A percentile compares a stretch with the other conserved stretches of the same genome.
Conservation (phyloP, 2,329 filamentous ascomycete species). For the Pestalotiopsis sp. region DNA sequence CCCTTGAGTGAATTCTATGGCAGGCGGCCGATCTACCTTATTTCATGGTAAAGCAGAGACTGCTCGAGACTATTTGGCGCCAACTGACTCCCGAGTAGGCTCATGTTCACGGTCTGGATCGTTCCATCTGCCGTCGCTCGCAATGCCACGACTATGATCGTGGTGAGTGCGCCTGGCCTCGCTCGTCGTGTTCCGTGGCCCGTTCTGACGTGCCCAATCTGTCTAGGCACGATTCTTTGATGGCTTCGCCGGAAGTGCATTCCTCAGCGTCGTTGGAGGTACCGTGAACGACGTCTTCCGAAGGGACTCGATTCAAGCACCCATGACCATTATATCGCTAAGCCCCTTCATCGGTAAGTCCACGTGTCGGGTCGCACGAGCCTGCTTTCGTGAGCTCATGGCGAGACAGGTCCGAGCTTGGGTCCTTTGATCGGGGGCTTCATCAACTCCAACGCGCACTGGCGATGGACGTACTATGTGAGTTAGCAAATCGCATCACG, state of each 20-base stretch:
- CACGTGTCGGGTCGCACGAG: background rate
- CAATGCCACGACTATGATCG: constrained; percentile 79
- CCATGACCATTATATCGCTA: constrained; percentile 80
- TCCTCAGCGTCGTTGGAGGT: constrained; percentile 75
- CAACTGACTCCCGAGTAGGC: constrained; percentile 16
- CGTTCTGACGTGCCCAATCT: background rate
- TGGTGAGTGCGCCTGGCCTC: constrained; percentile 36
- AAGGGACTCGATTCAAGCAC: constrained; percentile 67
- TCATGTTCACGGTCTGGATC: constrained; percentile 75
- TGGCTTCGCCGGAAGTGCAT: constrained; percentile 69
- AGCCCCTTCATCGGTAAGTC: constrained; percentile 55
- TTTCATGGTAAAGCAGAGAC: constrained; percentile 52
- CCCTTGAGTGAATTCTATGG: constrained; percentile 79
- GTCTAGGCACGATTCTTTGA: constrained; percentile 69
- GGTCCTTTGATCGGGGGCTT: constrained; percentile 72
- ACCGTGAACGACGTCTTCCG: constrained; percentile 81
- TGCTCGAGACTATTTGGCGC: background rate
- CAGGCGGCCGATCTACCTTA: constrained; percentile 76
- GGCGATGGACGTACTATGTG: constrained; percentile 81
- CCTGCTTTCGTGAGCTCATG: background rate
- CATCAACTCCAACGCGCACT: constrained; percentile 73
- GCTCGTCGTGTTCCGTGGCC: background rate
- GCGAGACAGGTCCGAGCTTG: constrained; percentile 47
- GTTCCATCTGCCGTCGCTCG: constrained; percentile 79
- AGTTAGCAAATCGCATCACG: constrained; percentile 6